Base-by-base conservation (phyloP, 257 asterid genomes). In the Handroanthus guayacan region DNA sequence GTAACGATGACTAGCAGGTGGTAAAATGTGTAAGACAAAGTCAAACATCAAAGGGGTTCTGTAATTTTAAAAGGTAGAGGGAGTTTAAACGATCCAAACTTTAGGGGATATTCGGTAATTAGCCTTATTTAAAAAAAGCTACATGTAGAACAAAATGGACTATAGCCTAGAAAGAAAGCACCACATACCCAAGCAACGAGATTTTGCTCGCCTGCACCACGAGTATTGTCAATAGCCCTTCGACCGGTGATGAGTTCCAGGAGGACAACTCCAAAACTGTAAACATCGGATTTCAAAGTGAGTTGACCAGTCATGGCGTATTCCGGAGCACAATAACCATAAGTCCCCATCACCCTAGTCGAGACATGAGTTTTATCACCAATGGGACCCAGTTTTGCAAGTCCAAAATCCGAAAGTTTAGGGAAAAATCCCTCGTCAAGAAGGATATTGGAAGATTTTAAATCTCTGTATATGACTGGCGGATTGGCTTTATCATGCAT, bases 221-320 rank as follows among this genome's bases (percentile, higher is more conserved):
- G 82, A 17, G 86, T 76, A 72, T 87, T 89, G 79, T 95, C 99
- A 39, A 95, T 92, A 65, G 99, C 99, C 82, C 90, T 95, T 54
- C 98, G 92, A 61, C 99, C 99, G 0, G 99, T 95, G 69, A 95
- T 95, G 81, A 95, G 86, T 80, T 95, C 99, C 31, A 95, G 97
- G 77, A 95, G 92, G 82, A 95, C 99, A 11, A 95, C 99, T 54
- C 99, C 98, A n/a, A 95, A 95, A 71, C 99, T 95, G 84, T 92
- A 95, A 63, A 95, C 99, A 48, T 95, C 99, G 8, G 99, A 95
- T 78, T 95, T 95, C 84, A 92, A 81, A 31, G 99, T 95, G 78
- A 95, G 98, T 62, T 95, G 99, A 61, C 99, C 99, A 34, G 99
- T 95, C 99, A 95, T 95, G 54, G 99, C 99, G 67, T 94, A 94